Evolutionary conservation across 768 basidiomycete genomes (phyloP).

Genomic region (Suillus luteus): DNA sequence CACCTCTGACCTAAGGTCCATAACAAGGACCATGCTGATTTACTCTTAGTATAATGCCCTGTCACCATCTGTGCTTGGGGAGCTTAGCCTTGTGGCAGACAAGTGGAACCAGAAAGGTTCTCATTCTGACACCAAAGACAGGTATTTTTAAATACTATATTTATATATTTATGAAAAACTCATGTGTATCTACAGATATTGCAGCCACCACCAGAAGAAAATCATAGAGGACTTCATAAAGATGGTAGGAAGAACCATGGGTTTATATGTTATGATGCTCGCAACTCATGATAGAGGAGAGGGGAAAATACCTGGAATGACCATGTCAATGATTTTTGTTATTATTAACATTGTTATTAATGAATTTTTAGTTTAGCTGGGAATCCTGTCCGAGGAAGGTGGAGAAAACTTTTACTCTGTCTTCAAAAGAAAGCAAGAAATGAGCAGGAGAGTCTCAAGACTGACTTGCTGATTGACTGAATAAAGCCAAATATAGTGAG

Average conservation of each 20-base stretch:
- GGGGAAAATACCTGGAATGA: too few species aligned
- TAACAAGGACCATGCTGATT: background rate
- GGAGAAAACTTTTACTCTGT: too few species aligned
- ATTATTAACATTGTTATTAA: too few species aligned
- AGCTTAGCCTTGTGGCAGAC: background rate
- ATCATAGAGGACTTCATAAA: background rate
- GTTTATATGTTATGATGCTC: too few species aligned
- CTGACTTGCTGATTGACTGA: too few species aligned
- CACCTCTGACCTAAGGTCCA: background rate
- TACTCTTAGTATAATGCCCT: background rate
- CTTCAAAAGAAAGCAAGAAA: too few species aligned
- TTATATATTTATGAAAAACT: background rate
- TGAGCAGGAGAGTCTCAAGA: too few species aligned
- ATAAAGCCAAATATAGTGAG: too few species aligned
- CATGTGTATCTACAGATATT: background rate
- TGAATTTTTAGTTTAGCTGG: too few species aligned
- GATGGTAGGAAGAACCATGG: background rate
- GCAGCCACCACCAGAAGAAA: background rate
- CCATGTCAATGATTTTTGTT: too few species aligned
- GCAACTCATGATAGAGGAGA: too few species aligned
- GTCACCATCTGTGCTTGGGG: background rate
- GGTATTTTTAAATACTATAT: background rate
- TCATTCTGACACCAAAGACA: background rate
- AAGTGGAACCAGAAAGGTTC: background rate
- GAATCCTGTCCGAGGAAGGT: too few species aligned